These are phyloP conservation scores for Blastomyces gilchristii DNA, from an alignment of 2,329 filamentous ascomycete species.

Conservation along the genomic window DNA sequence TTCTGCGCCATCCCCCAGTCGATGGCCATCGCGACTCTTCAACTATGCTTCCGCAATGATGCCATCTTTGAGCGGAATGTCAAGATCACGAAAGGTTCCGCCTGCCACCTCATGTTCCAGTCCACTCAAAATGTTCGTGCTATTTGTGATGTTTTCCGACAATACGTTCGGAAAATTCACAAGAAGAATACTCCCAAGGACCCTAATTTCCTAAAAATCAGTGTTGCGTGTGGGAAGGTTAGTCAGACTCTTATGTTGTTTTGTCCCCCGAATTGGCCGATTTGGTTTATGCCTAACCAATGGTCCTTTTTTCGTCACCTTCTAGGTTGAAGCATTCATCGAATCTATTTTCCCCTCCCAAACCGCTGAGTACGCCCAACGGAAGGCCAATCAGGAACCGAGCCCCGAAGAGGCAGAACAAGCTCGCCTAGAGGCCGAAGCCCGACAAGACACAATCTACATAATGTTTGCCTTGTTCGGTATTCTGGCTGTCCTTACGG, in stretches of 20 bases:
- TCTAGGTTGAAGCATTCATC: slow-evolving; percentile 85
- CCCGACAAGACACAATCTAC: slow-evolving; percentile 8
- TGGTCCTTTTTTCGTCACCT: slow-evolving; percentile 12
- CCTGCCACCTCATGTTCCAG: slow-evolving; percentile 82
- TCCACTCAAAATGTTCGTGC: slow-evolving; percentile 81
- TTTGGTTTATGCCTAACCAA: slow-evolving; percentile 5
- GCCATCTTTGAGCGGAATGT: slow-evolving; percentile 75
- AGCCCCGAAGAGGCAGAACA: slow-evolving; percentile 48
- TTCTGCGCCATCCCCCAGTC: slow-evolving; percentile 93
- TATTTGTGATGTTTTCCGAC: slow-evolving; percentile 71
- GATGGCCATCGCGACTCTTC: slow-evolving; percentile 94
- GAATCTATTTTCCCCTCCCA: slow-evolving; percentile 85
- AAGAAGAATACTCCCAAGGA: slow-evolving; percentile 91
- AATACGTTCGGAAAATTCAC: slow-evolving; percentile 70
- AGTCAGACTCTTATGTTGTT: slow-evolving; percentile 17
- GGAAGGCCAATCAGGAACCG: slow-evolving; percentile 40
- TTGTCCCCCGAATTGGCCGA: neutral
- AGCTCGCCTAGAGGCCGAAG: slow-evolving; percentile 39
- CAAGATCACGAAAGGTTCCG: slow-evolving; percentile 93
- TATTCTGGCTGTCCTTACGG: slow-evolving; percentile 61
- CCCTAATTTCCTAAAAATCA: slow-evolving; percentile 86
- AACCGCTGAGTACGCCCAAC: slow-evolving; percentile 50
- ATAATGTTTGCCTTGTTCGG: slow-evolving; percentile 47
- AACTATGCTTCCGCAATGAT: slow-evolving; percentile 85
- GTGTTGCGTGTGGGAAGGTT: slow-evolving; percentile 78